phyloP scores from a whole-genome alignment of 805 yeast species.

The Cyberlindnera xylosilytica region DNA sequence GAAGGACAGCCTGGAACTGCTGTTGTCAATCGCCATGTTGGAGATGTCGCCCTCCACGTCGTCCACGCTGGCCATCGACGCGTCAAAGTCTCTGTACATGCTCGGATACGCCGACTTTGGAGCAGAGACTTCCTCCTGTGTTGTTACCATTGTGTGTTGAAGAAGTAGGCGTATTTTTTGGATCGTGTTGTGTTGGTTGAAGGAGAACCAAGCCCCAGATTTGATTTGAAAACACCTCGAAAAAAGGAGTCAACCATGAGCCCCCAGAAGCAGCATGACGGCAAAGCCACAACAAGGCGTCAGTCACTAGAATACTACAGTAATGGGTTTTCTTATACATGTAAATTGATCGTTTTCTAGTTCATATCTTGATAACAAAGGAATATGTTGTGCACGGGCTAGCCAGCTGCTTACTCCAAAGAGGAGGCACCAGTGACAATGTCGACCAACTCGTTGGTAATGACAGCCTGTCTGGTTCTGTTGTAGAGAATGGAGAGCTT shows the following conservation, averaged over 20 bases:
- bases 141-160: background rate
- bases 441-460: constrained; percentile 98
- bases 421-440: constrained; percentile 99
- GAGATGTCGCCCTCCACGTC: constrained; percentile 27
- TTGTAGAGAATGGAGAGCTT: constrained; percentile 95
- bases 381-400: constrained; percentile 7
- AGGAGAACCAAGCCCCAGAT: too few relatives aligned
- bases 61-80: constrained; percentile 19
- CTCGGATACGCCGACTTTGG: constrained; percentile 26
- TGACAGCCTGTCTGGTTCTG: constrained; percentile 99
- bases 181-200: too few relatives aligned
- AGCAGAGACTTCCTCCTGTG: constrained; percentile 4
- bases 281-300: too few relatives aligned
- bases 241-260: too few relatives aligned
- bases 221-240: too few relatives aligned
- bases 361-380: constrained; percentile 8
- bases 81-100: constrained; percentile 18
- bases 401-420: constrained; percentile 59
- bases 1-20: background rate
- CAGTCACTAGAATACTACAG: too few relatives aligned
- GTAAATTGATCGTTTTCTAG: constrained; percentile 12
- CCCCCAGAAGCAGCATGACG: too few relatives aligned
- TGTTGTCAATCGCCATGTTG: constrained; percentile 10
- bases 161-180: background rate
- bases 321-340: background rate